Evolutionary conservation across 305 asterid genomes (phyloP), one percentile per base, ranked within the genome.

Genomic region (Nicotiana rustica): DNA sequence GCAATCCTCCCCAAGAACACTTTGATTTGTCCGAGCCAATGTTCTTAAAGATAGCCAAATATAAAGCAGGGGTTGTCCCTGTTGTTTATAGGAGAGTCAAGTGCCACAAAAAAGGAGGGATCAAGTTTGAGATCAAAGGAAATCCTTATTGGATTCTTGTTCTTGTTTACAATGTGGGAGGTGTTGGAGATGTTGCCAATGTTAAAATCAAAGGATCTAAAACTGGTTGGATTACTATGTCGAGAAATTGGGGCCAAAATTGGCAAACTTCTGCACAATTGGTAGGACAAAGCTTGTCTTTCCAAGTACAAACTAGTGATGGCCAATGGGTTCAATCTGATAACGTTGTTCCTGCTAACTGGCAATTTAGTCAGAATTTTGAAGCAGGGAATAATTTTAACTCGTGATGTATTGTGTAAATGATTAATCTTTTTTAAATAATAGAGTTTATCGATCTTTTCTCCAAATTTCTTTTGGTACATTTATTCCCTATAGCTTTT

Each of bases 181-280:
- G 93, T 6, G 87, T 17, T 1, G 91, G 92, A 14, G 89, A 88
- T 7, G 88, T 90, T 12, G 71, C 1, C 0, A 66, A 49, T 3
- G 69, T 88, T 1, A 77, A 83, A 64, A 77, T 90, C 15, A 81
- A 77, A 52, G 86, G 88, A 1, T 82, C 84, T 2, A 44, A 47
- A 2, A 78, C 79, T 8, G 18, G 38, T 1, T 89, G 91, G 93
- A 5, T 31, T 2, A 5, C 18, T 0, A 62, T 90, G 90, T 49
- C 7, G 0, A 80, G 91, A 0, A 87, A 88, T 33, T 90, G 91
- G 92, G 93, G 92, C 3, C 84, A 85, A 21, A 84, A 85, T 25
- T 89, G 92, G 89, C 77, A 87, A 57, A 19, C 87, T 3, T 33
- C 29, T 1, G 7, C 36, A 5, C 70, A 29, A n/a, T 35, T 90